Conservation (phyloP, 139 green algal species). For the Mychonastes homosphaera region DNA sequence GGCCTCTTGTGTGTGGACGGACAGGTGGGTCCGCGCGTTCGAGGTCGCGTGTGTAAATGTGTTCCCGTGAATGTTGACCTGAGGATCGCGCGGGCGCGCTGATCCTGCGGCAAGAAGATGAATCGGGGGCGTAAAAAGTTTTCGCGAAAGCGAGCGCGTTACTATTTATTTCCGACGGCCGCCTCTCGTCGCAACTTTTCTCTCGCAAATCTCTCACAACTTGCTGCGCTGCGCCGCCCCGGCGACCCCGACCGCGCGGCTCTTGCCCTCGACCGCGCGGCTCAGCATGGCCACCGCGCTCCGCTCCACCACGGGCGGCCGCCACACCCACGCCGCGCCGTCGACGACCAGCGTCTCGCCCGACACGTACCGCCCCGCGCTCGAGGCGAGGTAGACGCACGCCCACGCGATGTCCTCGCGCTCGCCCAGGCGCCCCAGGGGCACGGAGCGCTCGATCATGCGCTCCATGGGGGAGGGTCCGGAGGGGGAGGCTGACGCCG, state of each 20-base stretch:
- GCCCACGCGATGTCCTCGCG: constrained; percentile 84
- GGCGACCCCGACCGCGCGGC: constrained; percentile 37
- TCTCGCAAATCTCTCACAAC: constrained; percentile 38
- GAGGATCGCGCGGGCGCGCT: no score
- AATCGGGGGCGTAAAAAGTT: no score
- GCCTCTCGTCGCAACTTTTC: no score
- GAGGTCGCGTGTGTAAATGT: no score
- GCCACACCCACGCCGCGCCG: constrained; percentile 69
- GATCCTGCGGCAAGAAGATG: no score
- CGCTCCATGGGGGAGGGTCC: constrained; percentile 22
- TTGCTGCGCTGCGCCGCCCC: constrained; percentile 27
- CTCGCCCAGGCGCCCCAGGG: constrained; percentile 63
- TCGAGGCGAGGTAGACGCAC: constrained; percentile 62
- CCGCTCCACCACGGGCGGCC: constrained; percentile 40
- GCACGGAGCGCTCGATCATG: constrained; percentile 37
- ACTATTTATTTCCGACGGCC: no score
- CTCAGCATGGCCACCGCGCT: constrained; percentile 39
- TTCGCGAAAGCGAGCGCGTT: no score
- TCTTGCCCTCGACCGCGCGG: constrained; percentile 51
- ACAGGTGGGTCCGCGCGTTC: no score
- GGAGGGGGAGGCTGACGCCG: no score
- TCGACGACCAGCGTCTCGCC: constrained; percentile 79
- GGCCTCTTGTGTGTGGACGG: no score
- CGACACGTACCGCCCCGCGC: constrained; percentile 39
- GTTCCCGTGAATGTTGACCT: no score